These are phyloP conservation scores for Dissophora globulifera DNA, from an alignment of 192 early-diverging fungal species.

Conservation along the genomic window DNA sequence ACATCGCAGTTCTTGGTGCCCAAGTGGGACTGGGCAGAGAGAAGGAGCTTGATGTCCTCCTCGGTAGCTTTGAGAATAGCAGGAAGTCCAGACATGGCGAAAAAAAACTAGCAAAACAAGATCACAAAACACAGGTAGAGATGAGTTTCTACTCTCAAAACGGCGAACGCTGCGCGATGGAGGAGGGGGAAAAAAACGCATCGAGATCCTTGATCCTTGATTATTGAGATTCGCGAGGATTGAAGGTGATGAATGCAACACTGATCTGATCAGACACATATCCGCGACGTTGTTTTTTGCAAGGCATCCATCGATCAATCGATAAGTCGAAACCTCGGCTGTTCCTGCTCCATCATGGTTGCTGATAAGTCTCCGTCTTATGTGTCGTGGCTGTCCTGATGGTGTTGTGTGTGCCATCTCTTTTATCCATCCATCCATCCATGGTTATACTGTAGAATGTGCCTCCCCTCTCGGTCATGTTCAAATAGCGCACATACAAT, in stretches of 20 bases:
- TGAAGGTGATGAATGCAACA: no score
- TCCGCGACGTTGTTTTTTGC: not conserved
- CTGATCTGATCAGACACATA: no score
- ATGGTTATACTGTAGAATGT: not conserved
- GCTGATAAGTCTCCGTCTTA: not conserved
- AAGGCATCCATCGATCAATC: conserved; percentile 10
- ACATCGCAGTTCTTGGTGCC: conserved; percentile 97
- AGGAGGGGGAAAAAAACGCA: no score
- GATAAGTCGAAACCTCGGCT: not conserved
- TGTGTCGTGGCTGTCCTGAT: not conserved
- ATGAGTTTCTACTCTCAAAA: no score
- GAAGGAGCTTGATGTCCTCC: conserved; percentile 93
- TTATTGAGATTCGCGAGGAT: no score
- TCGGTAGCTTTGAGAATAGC: conserved; percentile 78
- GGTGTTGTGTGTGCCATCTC: not conserved
- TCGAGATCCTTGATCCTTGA: conserved; percentile 3
- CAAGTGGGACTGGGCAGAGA: conserved; percentile 97
- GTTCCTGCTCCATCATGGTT: no score
- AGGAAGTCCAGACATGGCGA: conserved; percentile 58
- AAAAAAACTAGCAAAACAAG: not conserved
- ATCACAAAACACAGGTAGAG: not conserved
- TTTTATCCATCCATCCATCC: conserved; percentile 9
- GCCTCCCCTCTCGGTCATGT: not conserved
- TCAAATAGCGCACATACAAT: conserved; percentile 16
- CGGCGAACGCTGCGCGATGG: no score